A percentile compares a stretch with the other conserved stretches of the same genome.
These are phyloP conservation scores for Apostasia shenzhenica DNA, from an alignment of 106 monocot genomes.

Conservation along the genomic window DNA sequence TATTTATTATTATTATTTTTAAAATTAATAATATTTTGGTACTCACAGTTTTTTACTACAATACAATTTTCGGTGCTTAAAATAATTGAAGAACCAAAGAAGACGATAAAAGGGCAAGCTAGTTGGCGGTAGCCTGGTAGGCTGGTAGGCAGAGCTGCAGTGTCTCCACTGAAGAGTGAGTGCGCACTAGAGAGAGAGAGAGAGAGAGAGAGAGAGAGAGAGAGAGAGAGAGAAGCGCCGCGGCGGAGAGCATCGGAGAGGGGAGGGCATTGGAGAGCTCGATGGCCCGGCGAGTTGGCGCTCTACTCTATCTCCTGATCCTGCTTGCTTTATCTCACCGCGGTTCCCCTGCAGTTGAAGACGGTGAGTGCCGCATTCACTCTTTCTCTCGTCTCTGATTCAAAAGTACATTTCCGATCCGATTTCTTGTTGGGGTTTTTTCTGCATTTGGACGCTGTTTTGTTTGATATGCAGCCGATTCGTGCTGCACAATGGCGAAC, in stretches of 20 bases:
- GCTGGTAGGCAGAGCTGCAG: not conserved
- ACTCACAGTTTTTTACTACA: too few species aligned
- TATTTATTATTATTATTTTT: too few species aligned
- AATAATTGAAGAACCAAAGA: not conserved
- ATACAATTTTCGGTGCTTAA: too few species aligned
- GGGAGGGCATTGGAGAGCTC: not conserved
- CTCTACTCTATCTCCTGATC: not conserved
- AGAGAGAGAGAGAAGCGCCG: not conserved
- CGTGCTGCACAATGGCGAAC: not conserved
- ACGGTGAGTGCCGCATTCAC: slow-evolving; percentile 5
- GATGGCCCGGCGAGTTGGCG: not conserved
- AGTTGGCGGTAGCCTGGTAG: not conserved
- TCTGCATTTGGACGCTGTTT: not conserved
- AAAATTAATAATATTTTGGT: too few species aligned
- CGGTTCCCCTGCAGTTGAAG: slow-evolving; percentile 2
- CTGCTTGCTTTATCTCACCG: not conserved
- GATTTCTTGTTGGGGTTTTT: not conserved
- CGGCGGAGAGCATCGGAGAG: not conserved
- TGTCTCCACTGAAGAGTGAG: not conserved
- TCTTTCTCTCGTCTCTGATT: not conserved
- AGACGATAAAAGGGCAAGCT: slow-evolving; percentile 3
- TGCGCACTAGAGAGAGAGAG: too few species aligned
- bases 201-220: not conserved
- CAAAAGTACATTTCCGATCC: not conserved
- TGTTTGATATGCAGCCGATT: not conserved